Conservation (phyloP, 1,284 basidiomycete species). For the Clitocybe nebularis region DNA sequence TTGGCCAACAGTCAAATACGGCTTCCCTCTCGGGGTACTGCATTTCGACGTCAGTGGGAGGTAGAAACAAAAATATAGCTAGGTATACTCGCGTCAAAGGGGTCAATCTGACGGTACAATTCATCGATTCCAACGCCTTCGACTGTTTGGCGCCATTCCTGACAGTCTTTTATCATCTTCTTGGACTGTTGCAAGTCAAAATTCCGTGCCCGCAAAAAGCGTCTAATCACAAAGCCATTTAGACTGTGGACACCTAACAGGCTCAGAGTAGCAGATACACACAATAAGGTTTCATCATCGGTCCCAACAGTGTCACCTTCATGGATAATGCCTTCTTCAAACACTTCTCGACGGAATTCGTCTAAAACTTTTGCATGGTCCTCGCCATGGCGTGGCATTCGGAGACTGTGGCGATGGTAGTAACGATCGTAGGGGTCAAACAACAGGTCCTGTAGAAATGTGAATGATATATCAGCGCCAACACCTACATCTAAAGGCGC, state of each 20-base stretch:
- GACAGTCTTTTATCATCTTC: constrained; percentile 36
- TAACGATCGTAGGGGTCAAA: too few relatives aligned
- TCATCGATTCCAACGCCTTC: constrained; percentile 52
- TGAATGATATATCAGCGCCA: too few relatives aligned
- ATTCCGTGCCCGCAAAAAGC: constrained; percentile 58
- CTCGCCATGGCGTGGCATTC: constrained; percentile 13
- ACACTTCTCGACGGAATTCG: constrained; percentile 45
- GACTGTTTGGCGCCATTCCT: constrained; percentile 50
- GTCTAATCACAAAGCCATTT: constrained; percentile 40
- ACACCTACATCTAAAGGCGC: too few relatives aligned
- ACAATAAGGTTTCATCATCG: constrained; percentile 62
- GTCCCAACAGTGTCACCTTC: constrained; percentile 64
- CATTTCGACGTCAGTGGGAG: constrained; percentile 4
- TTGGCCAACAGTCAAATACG: constrained; percentile 70
- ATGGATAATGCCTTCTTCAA: constrained; percentile 47
- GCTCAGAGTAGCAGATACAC: constrained; percentile 18
- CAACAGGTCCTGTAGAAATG: too few relatives aligned
- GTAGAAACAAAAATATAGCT: neutral
- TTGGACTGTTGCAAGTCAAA: constrained; percentile 22
- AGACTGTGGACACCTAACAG: constrained; percentile 2
- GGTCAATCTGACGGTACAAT: constrained; percentile 42
- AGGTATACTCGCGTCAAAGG: constrained; percentile 48
- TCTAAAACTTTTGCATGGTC: constrained; percentile 29
- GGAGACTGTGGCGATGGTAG: too few relatives aligned
- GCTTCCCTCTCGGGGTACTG: constrained; percentile 66